Evolutionary conservation across 257 asterid genomes (phyloP), one percentile per base, ranked within the genome.

Genomic region (Penstemon barbatus): DNA sequence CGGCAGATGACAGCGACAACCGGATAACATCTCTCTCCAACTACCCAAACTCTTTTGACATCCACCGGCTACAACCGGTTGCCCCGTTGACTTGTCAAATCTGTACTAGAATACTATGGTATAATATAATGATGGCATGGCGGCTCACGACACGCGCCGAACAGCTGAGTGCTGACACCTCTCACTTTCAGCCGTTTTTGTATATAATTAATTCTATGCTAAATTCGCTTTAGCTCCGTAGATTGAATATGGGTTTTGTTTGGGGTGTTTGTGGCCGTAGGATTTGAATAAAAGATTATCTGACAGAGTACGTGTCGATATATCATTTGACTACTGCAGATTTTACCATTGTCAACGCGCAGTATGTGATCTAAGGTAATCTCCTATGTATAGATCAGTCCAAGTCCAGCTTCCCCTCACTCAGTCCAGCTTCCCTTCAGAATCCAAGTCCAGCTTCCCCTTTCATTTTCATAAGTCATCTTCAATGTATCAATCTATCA

Each of bases 21-120:
- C 33, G 33, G 33, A 25, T 25, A 25, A 25, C 33, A 25, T 1
- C 33, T 1, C 33, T 25, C 33, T 25, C 33, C 33, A 25, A 25
- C 33, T 25, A 1, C 33, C 33, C 33, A 25, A 25, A 25, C 2
- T 2, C 33, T 1, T 1, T 2, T 2, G 3, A 43, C 46, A 43
- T 43, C 8, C 11, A 73, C 68, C 77, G 69, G 77, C 57, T 41
- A 15, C 48, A 73, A 39, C 77, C 69, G 62, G 77, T 66, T 2
- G 19, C 52, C 63, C 3, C 10, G 38, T 2, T 5, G 52, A 12
- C 13, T 46, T 15, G 70, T 68, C 74, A 68, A 69, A 69, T 69
- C 67, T 25, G 33, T 25, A 57, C 8, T 11, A 38, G 25, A 61
- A 68, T 8, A 54, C 40, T 18, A n/a, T n/a, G 5, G 9, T 0